Base-by-base conservation (phyloP, 768 basidiomycete species). In the Russula sp. region DNA sequence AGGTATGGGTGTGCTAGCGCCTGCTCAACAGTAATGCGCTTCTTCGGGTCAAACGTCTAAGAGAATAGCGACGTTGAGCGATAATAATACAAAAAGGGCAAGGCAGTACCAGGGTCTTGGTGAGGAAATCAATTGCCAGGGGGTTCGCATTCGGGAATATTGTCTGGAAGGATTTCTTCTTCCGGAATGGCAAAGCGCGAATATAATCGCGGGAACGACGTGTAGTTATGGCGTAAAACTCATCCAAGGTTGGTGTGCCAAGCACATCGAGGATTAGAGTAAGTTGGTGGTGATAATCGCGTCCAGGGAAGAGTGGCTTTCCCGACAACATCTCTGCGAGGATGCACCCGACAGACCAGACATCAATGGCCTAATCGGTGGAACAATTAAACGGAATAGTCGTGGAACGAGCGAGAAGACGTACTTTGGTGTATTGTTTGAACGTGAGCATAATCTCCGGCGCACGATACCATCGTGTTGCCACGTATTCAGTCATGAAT, bases 401-500 rank as follows among this genome's bases (percentile, higher is more conserved):
- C 4, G 14, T 77, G 0, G 31, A 77, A 76, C 18, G 76, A 70
- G 66, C 77, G 77, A 74, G 74, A 77, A 39, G 14, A 37, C 75
- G 59, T 61, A 84, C 89, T 77, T 94, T 94, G 56, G 95, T 96
- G 77, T 99, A 99, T 73, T 97, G 90, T 73, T 97, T 96, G 81
- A 98, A 98, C 10, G 94, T 97, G 56, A 99, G 81, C 97, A 99
- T 99, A 77, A 99, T 95, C 74, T 99, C 97, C 0, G 97, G 97
- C 0, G 97, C 97, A 42, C 97, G 86, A 72, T 98, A 99, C 97
- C 97, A 99, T 69, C 97, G 81, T 31, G 97, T 98, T 2, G 97
- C 96, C 54, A 99, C 97, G 71, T 95, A 96, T 85, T 94, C 91
- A 1, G 93, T 96, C 93, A 95, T 94, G 77, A 94, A 94, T 6